These are phyloP conservation scores for Pseudopediastrum boryanum DNA, from an alignment of 139 green algal species.

Conservation along the genomic window DNA sequence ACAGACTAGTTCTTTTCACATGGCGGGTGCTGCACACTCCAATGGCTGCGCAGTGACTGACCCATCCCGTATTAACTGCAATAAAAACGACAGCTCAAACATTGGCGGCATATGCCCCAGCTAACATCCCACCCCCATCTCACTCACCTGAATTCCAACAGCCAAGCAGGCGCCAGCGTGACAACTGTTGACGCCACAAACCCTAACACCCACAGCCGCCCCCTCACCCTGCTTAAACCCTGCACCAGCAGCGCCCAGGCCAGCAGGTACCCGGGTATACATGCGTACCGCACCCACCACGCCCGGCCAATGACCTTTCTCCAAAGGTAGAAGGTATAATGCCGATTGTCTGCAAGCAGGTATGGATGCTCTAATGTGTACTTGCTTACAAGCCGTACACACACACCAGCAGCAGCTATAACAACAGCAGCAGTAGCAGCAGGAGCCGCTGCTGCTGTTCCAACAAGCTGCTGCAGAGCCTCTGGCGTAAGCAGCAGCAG, in stretches of 20 bases:
- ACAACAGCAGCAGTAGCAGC: not conserved
- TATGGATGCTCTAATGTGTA: conserved; percentile 88
- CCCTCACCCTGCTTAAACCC: conserved; percentile 25
- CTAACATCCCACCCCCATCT: not conserved
- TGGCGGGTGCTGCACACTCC: no score
- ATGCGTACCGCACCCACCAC: conserved; percentile 33
- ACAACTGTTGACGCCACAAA: conserved; percentile 42
- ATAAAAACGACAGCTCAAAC: no score
- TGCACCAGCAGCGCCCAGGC: conserved; percentile 39
- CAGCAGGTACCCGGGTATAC: conserved; percentile 62
- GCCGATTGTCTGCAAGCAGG: conserved; percentile 93
- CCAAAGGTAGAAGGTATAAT: conserved; percentile 97
- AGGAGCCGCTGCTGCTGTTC: not conserved
- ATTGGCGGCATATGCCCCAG: not conserved
- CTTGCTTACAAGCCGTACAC: conserved; percentile 13
- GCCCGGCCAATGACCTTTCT: conserved; percentile 42
- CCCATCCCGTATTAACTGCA: no score
- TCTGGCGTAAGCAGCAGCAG: conserved; percentile 42
- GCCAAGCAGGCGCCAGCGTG: conserved; percentile 77
- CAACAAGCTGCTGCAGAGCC: not conserved
- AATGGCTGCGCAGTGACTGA: no score
- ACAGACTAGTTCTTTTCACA: no score
- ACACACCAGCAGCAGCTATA: not conserved
- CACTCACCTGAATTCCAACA: conserved; percentile 88
- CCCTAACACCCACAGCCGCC: conserved; percentile 45